Evolutionary conservation across 352 stramenopile species (phyloP).

Genomic region (Lagenidium sp.): DNA sequence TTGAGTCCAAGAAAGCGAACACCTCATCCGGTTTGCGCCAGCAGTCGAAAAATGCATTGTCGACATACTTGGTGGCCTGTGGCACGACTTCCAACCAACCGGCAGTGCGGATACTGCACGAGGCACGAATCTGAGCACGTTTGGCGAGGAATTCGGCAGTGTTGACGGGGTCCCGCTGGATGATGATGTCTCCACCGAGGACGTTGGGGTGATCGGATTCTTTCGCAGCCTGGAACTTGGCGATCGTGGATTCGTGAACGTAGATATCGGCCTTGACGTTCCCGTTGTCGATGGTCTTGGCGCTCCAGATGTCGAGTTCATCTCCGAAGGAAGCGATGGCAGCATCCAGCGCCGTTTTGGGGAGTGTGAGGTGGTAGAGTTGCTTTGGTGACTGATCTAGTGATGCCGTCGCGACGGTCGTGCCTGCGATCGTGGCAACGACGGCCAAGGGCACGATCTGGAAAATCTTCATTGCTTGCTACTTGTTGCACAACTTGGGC

Average conservation of each 20-base stretch:
- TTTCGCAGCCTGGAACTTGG: slow-evolving; percentile 2
- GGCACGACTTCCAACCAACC: slow-evolving; percentile 2
- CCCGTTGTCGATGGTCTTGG: slow-evolving; percentile 1
- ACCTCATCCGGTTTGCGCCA: no score
- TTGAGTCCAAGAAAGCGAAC: no score
- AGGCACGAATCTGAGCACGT: not conserved
- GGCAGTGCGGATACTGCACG: slow-evolving; percentile 2
- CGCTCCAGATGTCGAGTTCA: slow-evolving; percentile 11
- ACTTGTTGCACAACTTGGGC: no score
- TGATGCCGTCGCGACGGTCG: no score
- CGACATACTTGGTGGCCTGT: no score
- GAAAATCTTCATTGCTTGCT: no score
- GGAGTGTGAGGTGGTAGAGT: slow-evolving; percentile 24
- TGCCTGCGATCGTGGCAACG: no score
- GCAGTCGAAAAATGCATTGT: no score
- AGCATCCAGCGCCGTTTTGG: slow-evolving; percentile 13
- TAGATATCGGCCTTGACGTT: slow-evolving; percentile 13
- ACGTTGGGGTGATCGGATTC: slow-evolving; percentile 1
- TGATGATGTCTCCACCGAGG: not conserved
- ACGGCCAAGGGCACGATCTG: no score
- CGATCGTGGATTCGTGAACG: slow-evolving; percentile 3
- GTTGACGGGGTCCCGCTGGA: slow-evolving; percentile 1
- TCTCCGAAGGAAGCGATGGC: slow-evolving; percentile 7
- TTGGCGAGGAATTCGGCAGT: slow-evolving; percentile 2
- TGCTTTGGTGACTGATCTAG: slow-evolving; percentile 15